Evolutionary conservation across 345 rosid species (phyloP).

Genomic region (Mangifera indica): DNA sequence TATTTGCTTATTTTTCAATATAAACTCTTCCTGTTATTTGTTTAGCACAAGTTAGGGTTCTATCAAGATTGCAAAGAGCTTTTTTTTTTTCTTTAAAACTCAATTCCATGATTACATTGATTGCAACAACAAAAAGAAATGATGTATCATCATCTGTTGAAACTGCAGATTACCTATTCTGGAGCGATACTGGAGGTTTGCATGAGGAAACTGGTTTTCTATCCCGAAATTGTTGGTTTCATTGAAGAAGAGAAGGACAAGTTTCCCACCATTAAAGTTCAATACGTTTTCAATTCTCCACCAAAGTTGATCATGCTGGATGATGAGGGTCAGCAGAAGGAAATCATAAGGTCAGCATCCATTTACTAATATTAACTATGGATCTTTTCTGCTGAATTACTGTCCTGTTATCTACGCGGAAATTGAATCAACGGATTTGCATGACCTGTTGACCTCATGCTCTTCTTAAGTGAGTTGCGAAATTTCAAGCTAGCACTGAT

Average conservation of each 20-base stretch:
- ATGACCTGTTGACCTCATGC: too few species aligned
- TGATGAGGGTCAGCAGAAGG: constrained; percentile 69
- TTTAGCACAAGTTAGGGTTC: too few species aligned
- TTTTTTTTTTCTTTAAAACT: neutral
- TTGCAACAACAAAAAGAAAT: neutral
- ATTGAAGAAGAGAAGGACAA: constrained; percentile 89
- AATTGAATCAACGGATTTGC: too few species aligned
- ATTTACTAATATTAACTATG: constrained; percentile 6
- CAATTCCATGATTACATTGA: neutral
- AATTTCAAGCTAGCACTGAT: neutral
- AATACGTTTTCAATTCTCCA: constrained; percentile 84
- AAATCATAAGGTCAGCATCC: constrained; percentile 57
- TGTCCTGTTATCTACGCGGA: neutral
- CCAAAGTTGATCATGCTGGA: constrained; percentile 91
- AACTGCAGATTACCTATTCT: constrained; percentile 66
- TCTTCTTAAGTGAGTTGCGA: neutral
- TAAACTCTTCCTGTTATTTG: too few species aligned
- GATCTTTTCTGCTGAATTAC: neutral
- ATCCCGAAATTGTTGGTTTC: constrained; percentile 84
- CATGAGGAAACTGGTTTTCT: constrained; percentile 90
- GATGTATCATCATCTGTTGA: constrained; percentile 13
- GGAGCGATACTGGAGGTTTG: constrained; percentile 91
- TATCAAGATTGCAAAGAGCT: neutral
- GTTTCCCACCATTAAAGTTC: constrained; percentile 67
- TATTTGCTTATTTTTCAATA: too few species aligned